Conservation (phyloP, 1,284 basidiomycete genomes). For the Puccinia triticina region DNA sequence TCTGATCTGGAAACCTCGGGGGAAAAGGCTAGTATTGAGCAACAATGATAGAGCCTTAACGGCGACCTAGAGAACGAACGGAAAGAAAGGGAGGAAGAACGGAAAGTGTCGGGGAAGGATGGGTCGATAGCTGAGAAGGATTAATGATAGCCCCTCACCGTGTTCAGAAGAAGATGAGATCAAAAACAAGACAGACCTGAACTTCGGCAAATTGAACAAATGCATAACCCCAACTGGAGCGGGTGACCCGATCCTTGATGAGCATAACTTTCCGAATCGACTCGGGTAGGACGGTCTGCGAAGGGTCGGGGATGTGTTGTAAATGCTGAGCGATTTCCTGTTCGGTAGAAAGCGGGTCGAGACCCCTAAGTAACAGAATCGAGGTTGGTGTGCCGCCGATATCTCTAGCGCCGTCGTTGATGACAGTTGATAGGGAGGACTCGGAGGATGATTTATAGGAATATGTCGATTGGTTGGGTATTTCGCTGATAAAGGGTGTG, state of each 20-base stretch:
- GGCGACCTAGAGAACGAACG: conserved; percentile 52
- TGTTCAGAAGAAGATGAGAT: conserved; percentile 1
- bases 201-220: conserved; percentile 86
- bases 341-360: conserved; percentile 79
- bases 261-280: conserved; percentile 82
- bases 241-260: conserved; percentile 79
- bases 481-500: conserved; percentile 67
- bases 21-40: conserved; percentile 54
- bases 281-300: conserved; percentile 67
- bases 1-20: conserved; percentile 56
- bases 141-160: neutral
- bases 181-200: conserved; percentile 65
- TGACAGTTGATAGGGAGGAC: conserved; percentile 64
- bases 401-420: conserved; percentile 88
- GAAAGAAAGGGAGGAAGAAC: conserved; percentile 45
- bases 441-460: conserved; percentile 66
- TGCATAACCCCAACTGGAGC: conserved; percentile 83
- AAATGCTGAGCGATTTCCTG: conserved; percentile 61
- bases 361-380: conserved; percentile 79
- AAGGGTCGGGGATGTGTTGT: conserved; percentile 63
- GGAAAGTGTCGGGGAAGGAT: neutral
- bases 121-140: neutral
- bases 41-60: conserved; percentile 54
- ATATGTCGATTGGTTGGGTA: conserved; percentile 68
- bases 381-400: conserved; percentile 73